A percentile compares a stretch with the other conserved stretches of the same genome.
Evolutionary conservation across 495 filamentous ascomycete genomes (phyloP).

Genomic region (Penicillium egyptiacum): DNA sequence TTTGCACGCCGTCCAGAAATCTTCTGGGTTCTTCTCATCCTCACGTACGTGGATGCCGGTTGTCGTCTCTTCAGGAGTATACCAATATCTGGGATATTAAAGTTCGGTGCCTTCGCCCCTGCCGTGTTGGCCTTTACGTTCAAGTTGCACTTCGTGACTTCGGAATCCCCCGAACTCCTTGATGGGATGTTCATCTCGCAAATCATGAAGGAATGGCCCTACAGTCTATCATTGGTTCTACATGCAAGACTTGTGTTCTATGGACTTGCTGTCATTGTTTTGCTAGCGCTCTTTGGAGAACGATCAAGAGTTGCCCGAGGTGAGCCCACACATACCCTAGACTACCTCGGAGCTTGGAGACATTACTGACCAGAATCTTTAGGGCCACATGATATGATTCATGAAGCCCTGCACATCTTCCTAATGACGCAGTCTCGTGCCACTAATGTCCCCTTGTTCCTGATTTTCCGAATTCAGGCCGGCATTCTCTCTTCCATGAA

Average conservation of each 20-base stretch:
- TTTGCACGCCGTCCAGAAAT: conserved; percentile 58
- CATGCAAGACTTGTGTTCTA: conserved; percentile 46
- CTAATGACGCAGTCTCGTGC: conserved; percentile 82
- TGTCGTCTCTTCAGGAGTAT: conserved; percentile 34
- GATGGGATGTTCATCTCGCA: conserved; percentile 49
- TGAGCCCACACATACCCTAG: conserved; percentile 14
- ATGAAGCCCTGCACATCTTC: conserved; percentile 72
- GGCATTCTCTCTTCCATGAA: conserved; percentile 48
- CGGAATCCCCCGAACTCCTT: conserved; percentile 85
- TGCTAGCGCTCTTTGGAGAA: conserved; percentile 26
- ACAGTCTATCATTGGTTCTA: conserved; percentile 47
- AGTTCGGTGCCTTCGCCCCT: conserved; percentile 22
- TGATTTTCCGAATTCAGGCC: conserved; percentile 64
- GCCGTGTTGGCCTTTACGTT: conserved; percentile 67
- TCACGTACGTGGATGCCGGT: conserved; percentile 61
- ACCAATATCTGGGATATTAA: conserved; percentile 29
- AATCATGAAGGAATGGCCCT: conserved; percentile 48
- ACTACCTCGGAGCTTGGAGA: neutral
- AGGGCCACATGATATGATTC: conserved; percentile 40
- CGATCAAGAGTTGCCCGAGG: conserved; percentile 6
- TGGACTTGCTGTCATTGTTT: conserved; percentile 48
- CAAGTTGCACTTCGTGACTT: conserved; percentile 76
- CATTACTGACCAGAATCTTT: conserved; percentile 16
- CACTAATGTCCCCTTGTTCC: conserved; percentile 79
- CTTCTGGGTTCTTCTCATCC: conserved; percentile 73